Evolutionary conservation across 441 rosid species (phyloP).

Genomic region (Bruguiera hainesii): DNA sequence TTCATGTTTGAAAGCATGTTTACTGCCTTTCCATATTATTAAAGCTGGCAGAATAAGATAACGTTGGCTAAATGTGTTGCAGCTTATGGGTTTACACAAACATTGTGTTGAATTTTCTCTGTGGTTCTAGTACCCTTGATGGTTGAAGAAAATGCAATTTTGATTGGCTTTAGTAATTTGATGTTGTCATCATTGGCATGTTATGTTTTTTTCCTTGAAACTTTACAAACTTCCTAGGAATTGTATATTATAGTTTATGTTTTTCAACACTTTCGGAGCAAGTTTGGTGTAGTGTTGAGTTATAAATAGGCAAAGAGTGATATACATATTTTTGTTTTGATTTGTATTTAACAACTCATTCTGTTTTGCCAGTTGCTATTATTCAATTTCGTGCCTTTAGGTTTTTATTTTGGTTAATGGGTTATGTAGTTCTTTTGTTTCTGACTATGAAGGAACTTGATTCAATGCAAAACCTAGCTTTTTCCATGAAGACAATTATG

Average conservation of each 20-base stretch:
- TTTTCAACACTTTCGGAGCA: background rate
- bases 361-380: background rate
- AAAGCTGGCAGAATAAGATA: background rate
- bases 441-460: constrained; percentile 15
- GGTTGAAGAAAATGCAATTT: constrained; percentile 49
- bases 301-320: too few species aligned
- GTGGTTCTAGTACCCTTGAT: constrained; percentile 43
- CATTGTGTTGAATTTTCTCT: constrained; percentile 94
- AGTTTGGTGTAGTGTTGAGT: too few species aligned
- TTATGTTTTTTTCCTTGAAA: constrained; percentile 21
- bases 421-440: constrained; percentile 3
- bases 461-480: constrained; percentile 95
- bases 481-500: constrained; percentile 85
- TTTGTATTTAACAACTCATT: background rate
- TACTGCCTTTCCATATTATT: background rate
- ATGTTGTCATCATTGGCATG: constrained; percentile 97
- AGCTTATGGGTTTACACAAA: constrained; percentile 99
- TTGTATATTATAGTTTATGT: background rate
- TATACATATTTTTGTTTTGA: background rate
- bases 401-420: background rate
- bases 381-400: background rate
- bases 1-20: background rate
- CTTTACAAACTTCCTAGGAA: background rate
- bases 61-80: constrained; percentile 31
- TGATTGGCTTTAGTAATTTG: constrained; percentile 92